These are phyloP conservation scores for Beauveria bassiana DNA, from an alignment of 2,329 filamentous ascomycete species.

Conservation along the genomic window DNA sequence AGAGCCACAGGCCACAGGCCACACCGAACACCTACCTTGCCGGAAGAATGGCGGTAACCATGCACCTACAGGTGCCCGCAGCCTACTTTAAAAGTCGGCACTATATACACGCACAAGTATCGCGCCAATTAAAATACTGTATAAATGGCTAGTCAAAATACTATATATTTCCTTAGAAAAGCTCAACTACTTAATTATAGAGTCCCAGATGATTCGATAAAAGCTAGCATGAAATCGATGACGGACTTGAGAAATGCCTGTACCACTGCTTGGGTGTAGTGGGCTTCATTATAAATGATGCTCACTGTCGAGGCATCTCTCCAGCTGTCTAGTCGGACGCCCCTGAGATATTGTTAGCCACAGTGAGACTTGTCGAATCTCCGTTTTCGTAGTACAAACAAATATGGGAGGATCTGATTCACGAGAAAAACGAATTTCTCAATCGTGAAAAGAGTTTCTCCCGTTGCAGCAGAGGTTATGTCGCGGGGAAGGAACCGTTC, in stretches of 20 bases:
- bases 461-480: neutral
- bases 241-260: neutral
- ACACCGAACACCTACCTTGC: no score
- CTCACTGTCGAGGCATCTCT: constrained; percentile 4
- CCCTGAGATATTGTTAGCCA: constrained; percentile 3
- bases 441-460: neutral
- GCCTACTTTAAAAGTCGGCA: no score
- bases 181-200: no score
- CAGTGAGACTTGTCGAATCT: neutral
- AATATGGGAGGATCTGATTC: neutral
- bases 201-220: neutral
- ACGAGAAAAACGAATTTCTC: neutral
- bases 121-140: no score
- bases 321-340: constrained; percentile 10
- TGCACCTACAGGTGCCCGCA: no score
- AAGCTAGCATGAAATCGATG: neutral
- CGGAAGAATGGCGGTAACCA: no score
- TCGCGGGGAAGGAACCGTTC: neutral
- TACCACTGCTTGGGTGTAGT: neutral
- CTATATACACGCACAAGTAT: no score
- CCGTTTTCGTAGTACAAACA: neutral
- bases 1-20: no score
- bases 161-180: no score
- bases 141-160: no score
- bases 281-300: constrained; percentile 10